Base-by-base conservation (phyloP, 2,329 filamentous ascomycete genomes). In the Amylocarpus encephaloides region DNA sequence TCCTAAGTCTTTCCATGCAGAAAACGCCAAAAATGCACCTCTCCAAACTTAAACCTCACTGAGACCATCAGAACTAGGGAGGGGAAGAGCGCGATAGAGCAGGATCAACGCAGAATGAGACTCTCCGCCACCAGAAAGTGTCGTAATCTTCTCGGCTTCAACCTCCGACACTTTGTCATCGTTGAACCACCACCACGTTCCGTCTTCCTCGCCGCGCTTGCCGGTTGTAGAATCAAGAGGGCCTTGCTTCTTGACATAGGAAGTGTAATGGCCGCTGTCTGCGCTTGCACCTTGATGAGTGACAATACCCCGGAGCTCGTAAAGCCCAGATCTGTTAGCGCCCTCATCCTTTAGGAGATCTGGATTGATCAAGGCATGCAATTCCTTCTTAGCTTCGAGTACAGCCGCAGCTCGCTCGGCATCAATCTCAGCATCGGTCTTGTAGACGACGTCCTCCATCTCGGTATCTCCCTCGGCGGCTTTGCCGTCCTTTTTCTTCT, bases 161-260 rank as follows among this genome's bases (percentile, higher is more conserved):
- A 98, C 93, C 73, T 98, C 93, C 12, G 86, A 83, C 32, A 98
- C 93, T 73, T 90, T 94, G 66, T 98, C 92, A 64, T 98, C 93
- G 69, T 98, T 97, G 78, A 98, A 98, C 92, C 93, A 98, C 92
- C 93, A 98, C 93, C 93, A 98, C 63, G 90, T 95, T 60, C 88
- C 90, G 65, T 95, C 89, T 65, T 95, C 89, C 64, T 86, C 82
- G 48, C 80, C 82, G 62, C 81, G 75, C 73, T 89, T 88, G 59
- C 88, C 89, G 16, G 85, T 88, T 63, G 83, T 81, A 13, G 84
- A 76, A 60, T 94, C 86, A 51, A 88, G 71, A 9, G 75, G 71
- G 0, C 80, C 84, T 54, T 85, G 77, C 78, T 98, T 96, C 78
- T 97, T 98, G 60, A 98, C 88, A 67, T 95, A 98, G 0, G 91